Evolutionary conservation across 805 yeast genomes (phyloP).

Genomic region (Wickerhamiella sorbophila): DNA sequence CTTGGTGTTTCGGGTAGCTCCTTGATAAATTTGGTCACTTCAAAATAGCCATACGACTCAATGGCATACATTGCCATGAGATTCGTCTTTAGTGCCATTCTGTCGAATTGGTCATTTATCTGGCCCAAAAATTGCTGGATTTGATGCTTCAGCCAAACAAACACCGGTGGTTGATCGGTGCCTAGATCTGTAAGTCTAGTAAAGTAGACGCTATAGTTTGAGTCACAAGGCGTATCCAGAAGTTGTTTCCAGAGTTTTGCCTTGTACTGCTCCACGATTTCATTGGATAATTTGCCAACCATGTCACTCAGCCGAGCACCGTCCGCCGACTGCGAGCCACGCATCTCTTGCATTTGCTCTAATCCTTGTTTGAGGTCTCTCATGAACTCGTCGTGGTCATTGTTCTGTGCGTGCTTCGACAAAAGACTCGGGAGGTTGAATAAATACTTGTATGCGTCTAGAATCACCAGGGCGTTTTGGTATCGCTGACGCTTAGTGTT

Average conservation of each 20-base stretch:
- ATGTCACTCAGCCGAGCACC: conserved; percentile 31
- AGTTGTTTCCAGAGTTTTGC: conserved; percentile 39
- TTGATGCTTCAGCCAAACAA: conserved; percentile 45
- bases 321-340: conserved; percentile 16
- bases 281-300: conserved; percentile 44
- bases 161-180: conserved; percentile 48
- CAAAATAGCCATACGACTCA: conserved; percentile 6
- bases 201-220: conserved; percentile 27
- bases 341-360: conserved; percentile 19
- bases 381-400: conserved; percentile 45
- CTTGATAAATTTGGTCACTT: conserved; percentile 9
- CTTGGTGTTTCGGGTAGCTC: neutral
- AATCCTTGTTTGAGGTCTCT: conserved; percentile 43
- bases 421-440: conserved; percentile 45
- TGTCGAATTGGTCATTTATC: conserved; percentile 31
- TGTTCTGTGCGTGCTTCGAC: conserved; percentile 29
- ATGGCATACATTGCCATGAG: conserved; percentile 11
- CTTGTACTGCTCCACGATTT: conserved; percentile 40
- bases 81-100: conserved; percentile 18
- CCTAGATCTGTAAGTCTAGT: conserved; percentile 48
- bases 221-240: conserved; percentile 21
- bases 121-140: conserved; percentile 28
- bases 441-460: conserved; percentile 38
- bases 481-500: conserved; percentile 36
- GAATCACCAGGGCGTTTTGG: conserved; percentile 34